Conservation (phyloP, 495 filamentous ascomycete genomes). For the Daldinia bambusicola region DNA sequence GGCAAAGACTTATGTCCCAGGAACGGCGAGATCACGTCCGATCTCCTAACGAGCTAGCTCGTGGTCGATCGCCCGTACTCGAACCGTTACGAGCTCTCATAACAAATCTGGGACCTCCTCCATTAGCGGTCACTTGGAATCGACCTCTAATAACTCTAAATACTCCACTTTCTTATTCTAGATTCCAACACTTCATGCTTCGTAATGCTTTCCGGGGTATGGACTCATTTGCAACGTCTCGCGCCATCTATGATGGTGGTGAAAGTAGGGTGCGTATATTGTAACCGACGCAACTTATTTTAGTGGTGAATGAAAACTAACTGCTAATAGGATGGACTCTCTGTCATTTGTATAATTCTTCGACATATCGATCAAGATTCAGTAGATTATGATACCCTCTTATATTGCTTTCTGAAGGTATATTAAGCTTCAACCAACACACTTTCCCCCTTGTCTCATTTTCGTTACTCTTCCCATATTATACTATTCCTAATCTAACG, state of each 20-base stretch:
- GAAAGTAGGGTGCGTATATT: conserved; percentile 63
- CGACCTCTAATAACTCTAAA: conserved; percentile 67
- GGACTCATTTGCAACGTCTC: conserved; percentile 66
- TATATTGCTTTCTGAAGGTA: conserved; percentile 72
- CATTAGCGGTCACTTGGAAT: conserved; percentile 71
- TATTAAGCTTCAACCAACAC: conserved; percentile 4
- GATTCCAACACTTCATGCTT: conserved; percentile 77
- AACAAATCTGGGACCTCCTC: conserved; percentile 69
- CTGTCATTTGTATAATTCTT: conserved; percentile 73
- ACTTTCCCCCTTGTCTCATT: too few relatives aligned
- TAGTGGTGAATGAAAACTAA: conserved; percentile 9
- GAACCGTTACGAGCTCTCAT: conserved; percentile 67
- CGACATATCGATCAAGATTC: conserved; percentile 69
- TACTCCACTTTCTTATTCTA: conserved; percentile 67
- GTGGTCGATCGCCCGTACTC: conserved; percentile 58
- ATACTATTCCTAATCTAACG: background rate
- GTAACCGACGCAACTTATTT: background rate
- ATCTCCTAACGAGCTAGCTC: conserved; percentile 59
- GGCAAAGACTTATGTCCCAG: conserved; percentile 67
- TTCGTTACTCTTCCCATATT: background rate
- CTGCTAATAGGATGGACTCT: conserved; percentile 62
- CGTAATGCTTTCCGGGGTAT: conserved; percentile 69
- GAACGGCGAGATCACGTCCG: conserved; percentile 64
- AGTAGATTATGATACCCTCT: conserved; percentile 68
- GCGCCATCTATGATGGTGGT: conserved; percentile 73